phyloP scores from a whole-genome alignment of 2,329 filamentous ascomycete species.

The Diaporthe sp. region DNA sequence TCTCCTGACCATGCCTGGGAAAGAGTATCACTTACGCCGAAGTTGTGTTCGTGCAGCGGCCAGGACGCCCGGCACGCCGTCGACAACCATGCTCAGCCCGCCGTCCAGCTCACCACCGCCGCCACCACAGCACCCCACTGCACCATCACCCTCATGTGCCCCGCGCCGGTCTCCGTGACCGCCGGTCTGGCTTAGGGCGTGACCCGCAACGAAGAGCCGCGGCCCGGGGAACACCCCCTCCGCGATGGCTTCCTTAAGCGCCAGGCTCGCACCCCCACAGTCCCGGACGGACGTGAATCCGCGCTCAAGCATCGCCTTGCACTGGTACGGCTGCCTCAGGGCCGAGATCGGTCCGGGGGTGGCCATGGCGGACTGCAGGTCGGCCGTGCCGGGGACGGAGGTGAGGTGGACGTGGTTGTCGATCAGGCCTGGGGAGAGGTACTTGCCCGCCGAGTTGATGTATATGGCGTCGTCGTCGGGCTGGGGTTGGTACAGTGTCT shows the following conservation, averaged over 20 bases:
- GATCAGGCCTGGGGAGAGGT: conserved; percentile 64
- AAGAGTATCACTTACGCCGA: conserved; percentile 48
- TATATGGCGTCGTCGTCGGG: conserved; percentile 39
- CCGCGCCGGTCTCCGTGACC: conserved; percentile 68
- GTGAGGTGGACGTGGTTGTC: conserved; percentile 65
- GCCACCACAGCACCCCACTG: conserved; percentile 58
- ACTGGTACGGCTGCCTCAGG: conserved; percentile 63
- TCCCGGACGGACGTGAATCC: conserved; percentile 73
- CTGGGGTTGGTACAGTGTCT: neutral
- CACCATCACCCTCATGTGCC: conserved; percentile 52
- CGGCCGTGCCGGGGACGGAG: conserved; percentile 58
- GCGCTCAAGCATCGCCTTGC: conserved; percentile 64
- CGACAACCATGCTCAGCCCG: conserved; percentile 60
- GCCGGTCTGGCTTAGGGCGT: conserved; percentile 69
- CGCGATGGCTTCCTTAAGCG: conserved; percentile 68
- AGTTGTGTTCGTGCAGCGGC: conserved; percentile 67
- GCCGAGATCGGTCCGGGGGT: conserved; percentile 54
- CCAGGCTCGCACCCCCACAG: conserved; percentile 68
- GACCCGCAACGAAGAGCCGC: conserved; percentile 67
- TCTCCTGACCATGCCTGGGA: neutral
- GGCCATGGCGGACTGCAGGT: conserved; percentile 53
- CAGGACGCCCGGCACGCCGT: conserved; percentile 69
- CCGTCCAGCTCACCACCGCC: conserved; percentile 49
- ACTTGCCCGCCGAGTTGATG: conserved; percentile 59
- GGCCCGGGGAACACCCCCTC: conserved; percentile 70